Percentiles rank a stretch among this genome's conserved stretches.
These are phyloP conservation scores for Nicotiana noctiflora DNA, from an alignment of 257 asterid species.

Conservation along the genomic window DNA sequence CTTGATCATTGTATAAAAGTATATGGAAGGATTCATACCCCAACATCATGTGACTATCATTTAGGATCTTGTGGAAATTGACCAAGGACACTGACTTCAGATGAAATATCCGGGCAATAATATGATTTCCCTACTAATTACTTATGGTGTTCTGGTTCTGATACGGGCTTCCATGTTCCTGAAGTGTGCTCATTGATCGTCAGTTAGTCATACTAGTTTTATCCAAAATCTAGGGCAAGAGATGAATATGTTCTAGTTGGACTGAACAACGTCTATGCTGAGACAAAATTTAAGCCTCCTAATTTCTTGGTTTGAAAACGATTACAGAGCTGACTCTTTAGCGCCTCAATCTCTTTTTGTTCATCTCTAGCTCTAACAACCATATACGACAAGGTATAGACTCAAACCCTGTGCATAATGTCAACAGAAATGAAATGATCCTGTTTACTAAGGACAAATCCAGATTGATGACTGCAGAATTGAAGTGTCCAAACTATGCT, in stretches of 20 bases:
- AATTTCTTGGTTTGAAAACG: neutral
- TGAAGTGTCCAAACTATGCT: neutral
- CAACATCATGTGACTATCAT: neutral
- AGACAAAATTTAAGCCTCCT: neutral
- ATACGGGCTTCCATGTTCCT: neutral
- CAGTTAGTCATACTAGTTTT: neutral
- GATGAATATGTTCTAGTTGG: neutral
- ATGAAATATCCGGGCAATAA: neutral
- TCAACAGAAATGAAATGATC: neutral
- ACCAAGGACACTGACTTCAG: neutral
- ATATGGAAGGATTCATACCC: neutral
- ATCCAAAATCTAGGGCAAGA: neutral
- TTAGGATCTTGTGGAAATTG: neutral
- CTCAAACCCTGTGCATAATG: neutral
- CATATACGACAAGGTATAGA: neutral
- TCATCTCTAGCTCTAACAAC: neutral
- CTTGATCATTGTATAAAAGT: neutral
- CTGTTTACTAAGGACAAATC: neutral
- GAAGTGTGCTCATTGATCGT: neutral
- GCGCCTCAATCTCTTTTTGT: neutral
- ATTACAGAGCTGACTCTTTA: neutral
- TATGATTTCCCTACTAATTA: neutral
- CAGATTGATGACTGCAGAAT: neutral
- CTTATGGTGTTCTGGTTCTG: neutral
- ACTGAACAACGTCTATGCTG: neutral